phyloP scores from a whole-genome alignment of 2,329 filamentous ascomycete species.

The Fusarium irregulare region DNA sequence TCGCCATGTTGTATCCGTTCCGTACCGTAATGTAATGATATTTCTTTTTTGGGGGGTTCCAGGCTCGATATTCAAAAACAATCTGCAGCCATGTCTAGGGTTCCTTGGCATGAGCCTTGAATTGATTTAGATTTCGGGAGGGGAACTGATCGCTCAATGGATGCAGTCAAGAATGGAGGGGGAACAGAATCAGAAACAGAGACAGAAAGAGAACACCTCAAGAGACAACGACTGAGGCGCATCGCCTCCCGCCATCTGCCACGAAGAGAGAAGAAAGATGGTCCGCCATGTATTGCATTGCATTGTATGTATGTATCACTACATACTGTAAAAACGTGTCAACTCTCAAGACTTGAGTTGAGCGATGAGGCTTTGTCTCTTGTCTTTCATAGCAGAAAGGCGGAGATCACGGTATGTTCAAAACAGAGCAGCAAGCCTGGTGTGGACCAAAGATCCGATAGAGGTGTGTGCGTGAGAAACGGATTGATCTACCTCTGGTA shows the following conservation, averaged over 20 bases:
- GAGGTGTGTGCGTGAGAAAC: constrained; percentile 28
- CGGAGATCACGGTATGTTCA: constrained; percentile 21
- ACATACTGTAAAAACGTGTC: background rate
- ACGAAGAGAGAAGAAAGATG: background rate
- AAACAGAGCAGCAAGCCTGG: constrained; percentile 10
- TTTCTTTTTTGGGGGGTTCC: constrained; percentile 14
- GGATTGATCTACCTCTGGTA: constrained; percentile 24
- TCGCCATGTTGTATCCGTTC: background rate
- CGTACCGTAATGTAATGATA: background rate
- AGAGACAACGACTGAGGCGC: constrained; percentile 37
- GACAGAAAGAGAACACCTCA: background rate
- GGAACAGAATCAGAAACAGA: background rate
- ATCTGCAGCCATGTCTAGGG: constrained; percentile 28
- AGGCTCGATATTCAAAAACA: constrained; percentile 37
- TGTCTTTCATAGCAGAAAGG: constrained; percentile 25
- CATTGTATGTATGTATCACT: background rate
- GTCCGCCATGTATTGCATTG: constrained; percentile 1
- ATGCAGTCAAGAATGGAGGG: constrained; percentile 18
- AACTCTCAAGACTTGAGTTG: constrained; percentile 1
- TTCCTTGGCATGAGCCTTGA: constrained; percentile 19
- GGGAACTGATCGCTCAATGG: constrained; percentile 17
- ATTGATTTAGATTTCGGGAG: constrained; percentile 24
- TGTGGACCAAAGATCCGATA: constrained; percentile 10
- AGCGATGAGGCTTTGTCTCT: constrained; percentile 3
- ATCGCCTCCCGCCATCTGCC: constrained; percentile 26